Evolutionary conservation across 2,329 filamentous ascomycete species (phyloP), one percentile per base, ranked within the genome.

Genomic region (Trichoderma sp.): DNA sequence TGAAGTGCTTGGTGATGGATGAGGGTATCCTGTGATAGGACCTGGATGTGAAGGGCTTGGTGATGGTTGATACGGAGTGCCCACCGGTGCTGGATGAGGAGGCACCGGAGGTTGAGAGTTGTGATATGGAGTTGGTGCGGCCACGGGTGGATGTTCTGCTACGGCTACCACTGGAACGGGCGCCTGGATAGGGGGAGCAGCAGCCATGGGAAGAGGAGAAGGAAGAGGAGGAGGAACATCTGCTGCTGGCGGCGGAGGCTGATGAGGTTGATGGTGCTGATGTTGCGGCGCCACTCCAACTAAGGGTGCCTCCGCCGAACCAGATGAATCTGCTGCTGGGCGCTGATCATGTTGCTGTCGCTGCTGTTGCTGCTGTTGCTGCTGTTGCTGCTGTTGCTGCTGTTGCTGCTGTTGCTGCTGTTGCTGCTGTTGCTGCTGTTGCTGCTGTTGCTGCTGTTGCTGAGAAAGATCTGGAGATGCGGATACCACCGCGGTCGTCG

Each of bases 231-330:
- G 30, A 57, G 39, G 17, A 4, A 32, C 28, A n/a, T 23, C 26
- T 50, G 34, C 28, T 28, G 47, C 30, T 30, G 57, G 50, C 6
- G 30, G 39, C 12, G 59, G 58, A 17, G 73, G 69, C 34, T 67
- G 69, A 61, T 77, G 70, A 34, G 74, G 73, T 12, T 77, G 76
- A 70, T 79, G 77, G n/a, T 77, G 71, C 43, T 75, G 73, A 28
- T 77, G 76, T 68, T 78, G 78, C 23, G 77, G 72, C 36, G 75
- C 70, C 50, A 71, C 71, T 13, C 70, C 76, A 8, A 43, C 13
- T 4, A 26, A 43, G 15, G 66, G n/a, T 12, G 39, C 8, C 13
- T 23, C 55, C 3, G n/a, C 17, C 26, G 55, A 50, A 28, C n/a
- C 26, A 26, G n/a, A 50, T 3, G n/a, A 23, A 36, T 26, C 64